phyloP scores from a whole-genome alignment of 768 basidiomycete genomes.

The Tylopilus vinaceipallidus region DNA sequence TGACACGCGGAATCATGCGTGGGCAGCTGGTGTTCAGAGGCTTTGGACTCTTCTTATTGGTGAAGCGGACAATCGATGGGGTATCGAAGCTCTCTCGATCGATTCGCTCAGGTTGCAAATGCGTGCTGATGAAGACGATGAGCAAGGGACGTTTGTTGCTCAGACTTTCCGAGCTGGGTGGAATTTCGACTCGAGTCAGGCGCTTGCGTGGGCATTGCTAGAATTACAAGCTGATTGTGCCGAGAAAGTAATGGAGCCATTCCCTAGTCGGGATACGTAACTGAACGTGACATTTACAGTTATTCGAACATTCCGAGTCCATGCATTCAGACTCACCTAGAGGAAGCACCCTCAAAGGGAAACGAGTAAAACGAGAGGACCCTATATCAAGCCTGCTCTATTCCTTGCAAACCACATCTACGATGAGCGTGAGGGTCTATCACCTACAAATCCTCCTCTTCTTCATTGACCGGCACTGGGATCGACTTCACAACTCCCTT shows the following conservation, averaged over 20 bases:
- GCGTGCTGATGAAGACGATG: conserved; percentile 16
- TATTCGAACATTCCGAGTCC: conserved; percentile 64
- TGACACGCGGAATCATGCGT: conserved; percentile 34
- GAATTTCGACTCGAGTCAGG: conserved; percentile 68
- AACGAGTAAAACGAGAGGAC: conserved; percentile 55
- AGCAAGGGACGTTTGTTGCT: conserved; percentile 51
- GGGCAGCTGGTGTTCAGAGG: conserved; percentile 46
- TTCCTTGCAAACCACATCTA: conserved; percentile 38
- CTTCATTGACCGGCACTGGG: conserved; percentile 79
- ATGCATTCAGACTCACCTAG: conserved; percentile 37
- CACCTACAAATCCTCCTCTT: conserved; percentile 81
- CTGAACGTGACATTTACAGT: conserved; percentile 35
- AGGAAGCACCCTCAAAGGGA: conserved; percentile 36
- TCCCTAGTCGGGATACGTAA: background rate
- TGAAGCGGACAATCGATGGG: conserved; percentile 65
- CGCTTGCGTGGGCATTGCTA: conserved; percentile 74
- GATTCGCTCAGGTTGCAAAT: conserved; percentile 60
- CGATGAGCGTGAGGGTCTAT: conserved; percentile 41
- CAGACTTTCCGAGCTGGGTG: conserved; percentile 70
- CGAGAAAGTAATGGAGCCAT: conserved; percentile 47
- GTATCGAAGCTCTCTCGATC: conserved; percentile 61
- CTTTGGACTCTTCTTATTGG: conserved; percentile 57
- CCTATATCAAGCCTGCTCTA: conserved; percentile 57
- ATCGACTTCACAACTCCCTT: conserved; percentile 52
- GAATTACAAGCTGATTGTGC: conserved; percentile 81